Conservation (phyloP, 176 grass and related monocot species). For the Eleusine indica region DNA sequence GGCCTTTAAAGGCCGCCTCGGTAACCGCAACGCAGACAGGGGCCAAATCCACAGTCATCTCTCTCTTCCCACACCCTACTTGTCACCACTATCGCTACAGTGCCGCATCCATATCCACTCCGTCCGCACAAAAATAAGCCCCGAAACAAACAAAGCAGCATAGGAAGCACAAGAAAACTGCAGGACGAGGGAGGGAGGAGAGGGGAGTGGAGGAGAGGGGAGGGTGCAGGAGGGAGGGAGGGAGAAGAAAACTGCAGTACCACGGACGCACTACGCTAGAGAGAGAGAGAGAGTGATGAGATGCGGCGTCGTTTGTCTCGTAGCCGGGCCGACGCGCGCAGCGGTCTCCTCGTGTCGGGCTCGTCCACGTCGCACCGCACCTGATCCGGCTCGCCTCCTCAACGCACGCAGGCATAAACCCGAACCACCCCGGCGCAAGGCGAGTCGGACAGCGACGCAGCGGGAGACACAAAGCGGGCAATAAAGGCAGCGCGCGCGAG, state of each 20-base stretch:
- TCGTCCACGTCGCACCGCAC: neutral
- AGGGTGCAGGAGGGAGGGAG: no score
- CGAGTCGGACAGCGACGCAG: constrained; percentile 9
- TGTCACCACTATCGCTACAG: constrained; percentile 38
- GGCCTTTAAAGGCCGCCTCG: constrained; percentile 27
- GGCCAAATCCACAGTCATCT: constrained; percentile 25
- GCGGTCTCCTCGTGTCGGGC: constrained; percentile 18
- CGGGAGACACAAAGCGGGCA: constrained; percentile 40
- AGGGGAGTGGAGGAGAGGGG: neutral
- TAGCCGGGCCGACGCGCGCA: constrained; percentile 8
- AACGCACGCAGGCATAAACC: constrained; percentile 13
- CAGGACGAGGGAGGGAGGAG: neutral
- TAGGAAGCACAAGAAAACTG: constrained; percentile 14
- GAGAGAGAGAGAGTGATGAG: neutral
- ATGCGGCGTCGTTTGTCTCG: constrained; percentile 33
- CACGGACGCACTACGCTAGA: constrained; percentile 15
- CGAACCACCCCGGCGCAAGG: no score
- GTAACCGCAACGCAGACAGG: constrained; percentile 34
- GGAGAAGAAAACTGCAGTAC: no score
- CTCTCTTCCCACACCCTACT: constrained; percentile 3
- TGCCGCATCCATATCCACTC: constrained; percentile 41
- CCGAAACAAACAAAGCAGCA: constrained; percentile 15
- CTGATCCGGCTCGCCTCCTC: neutral
- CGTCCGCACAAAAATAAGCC: neutral
- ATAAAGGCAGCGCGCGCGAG: constrained; percentile 48